phyloP scores from a whole-genome alignment of 768 basidiomycete species.

The Nidularia pulvinata region DNA sequence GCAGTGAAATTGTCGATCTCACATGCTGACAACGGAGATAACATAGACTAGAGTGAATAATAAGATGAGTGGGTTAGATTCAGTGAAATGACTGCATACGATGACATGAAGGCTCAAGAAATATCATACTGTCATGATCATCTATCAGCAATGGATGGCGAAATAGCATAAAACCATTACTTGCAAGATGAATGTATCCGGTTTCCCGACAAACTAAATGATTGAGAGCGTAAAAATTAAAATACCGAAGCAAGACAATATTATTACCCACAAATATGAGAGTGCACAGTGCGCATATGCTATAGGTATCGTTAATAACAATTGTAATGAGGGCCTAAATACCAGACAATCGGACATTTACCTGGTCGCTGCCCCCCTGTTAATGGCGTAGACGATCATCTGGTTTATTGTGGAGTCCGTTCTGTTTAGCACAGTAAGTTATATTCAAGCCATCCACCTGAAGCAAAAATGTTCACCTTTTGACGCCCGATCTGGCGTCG shows the following conservation, averaged over 20 bases:
- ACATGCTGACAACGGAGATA: slow-evolving; percentile 3
- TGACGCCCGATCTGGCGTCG: slow-evolving; percentile 2
- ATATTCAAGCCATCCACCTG: neutral
- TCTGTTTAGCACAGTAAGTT: neutral
- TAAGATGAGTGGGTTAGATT: neutral
- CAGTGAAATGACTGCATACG: neutral
- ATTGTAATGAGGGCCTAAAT: neutral
- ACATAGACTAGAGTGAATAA: neutral
- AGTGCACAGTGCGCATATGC: slow-evolving; percentile 1
- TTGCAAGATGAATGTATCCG: slow-evolving; percentile 2
- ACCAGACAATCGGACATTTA: neutral
- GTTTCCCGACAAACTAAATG: neutral
- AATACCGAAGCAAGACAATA: no score
- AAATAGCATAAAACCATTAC: neutral
- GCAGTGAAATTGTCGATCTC: neutral
- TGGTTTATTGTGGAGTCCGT: slow-evolving; percentile 7
- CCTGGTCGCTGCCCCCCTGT: slow-evolving; percentile 9
- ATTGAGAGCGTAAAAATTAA: neutral
- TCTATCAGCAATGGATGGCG: neutral
- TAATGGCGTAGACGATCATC: slow-evolving; percentile 6
- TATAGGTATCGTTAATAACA: neutral
- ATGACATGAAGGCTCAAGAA: slow-evolving; percentile 1
- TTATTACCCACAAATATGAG: slow-evolving; percentile 1
- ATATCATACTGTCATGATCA: slow-evolving; percentile 1
- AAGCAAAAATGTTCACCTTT: neutral